These are phyloP conservation scores for Beauveria australis DNA, from an alignment of 2,329 filamentous ascomycete species.

Conservation along the genomic window DNA sequence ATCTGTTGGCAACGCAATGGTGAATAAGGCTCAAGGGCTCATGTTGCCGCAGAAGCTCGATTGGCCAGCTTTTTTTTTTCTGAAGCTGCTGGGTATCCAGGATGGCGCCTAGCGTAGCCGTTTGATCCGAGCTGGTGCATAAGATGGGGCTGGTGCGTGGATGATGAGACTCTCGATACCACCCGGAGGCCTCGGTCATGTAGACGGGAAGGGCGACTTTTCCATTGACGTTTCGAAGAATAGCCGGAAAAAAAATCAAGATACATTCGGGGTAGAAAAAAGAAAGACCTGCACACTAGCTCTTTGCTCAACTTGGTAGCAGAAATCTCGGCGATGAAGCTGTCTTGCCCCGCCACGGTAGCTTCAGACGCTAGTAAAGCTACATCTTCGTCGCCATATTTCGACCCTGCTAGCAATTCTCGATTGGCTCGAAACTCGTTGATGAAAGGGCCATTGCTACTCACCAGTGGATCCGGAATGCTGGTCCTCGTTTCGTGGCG, in stretches of 20 bases:
- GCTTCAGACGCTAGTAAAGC: neutral
- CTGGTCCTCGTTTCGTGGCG: neutral
- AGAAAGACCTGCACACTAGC: neutral
- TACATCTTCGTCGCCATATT: neutral
- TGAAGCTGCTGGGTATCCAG: neutral
- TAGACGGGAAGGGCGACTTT: neutral
- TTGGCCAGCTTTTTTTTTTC: neutral
- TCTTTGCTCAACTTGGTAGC: neutral
- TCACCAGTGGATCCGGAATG: neutral
- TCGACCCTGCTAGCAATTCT: neutral
- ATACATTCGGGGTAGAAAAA: neutral
- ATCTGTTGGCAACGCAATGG: neutral
- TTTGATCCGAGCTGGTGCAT: conserved; percentile 4
- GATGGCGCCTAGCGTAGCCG: conserved; percentile 3
- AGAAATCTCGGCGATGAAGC: neutral
- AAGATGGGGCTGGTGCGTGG: neutral
- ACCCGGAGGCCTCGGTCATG: neutral
- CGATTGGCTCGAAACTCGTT: neutral
- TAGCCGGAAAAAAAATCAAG: neutral
- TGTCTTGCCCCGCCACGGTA: neutral
- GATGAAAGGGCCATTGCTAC: neutral
- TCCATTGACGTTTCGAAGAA: neutral
- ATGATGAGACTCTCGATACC: neutral
- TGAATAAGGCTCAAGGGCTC: neutral
- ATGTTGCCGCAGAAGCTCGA: no score